Evolutionary conservation across 1,284 basidiomycete genomes (phyloP), one percentile per base, ranked within the genome.

Genomic region (Sporisorium exsertum): DNA sequence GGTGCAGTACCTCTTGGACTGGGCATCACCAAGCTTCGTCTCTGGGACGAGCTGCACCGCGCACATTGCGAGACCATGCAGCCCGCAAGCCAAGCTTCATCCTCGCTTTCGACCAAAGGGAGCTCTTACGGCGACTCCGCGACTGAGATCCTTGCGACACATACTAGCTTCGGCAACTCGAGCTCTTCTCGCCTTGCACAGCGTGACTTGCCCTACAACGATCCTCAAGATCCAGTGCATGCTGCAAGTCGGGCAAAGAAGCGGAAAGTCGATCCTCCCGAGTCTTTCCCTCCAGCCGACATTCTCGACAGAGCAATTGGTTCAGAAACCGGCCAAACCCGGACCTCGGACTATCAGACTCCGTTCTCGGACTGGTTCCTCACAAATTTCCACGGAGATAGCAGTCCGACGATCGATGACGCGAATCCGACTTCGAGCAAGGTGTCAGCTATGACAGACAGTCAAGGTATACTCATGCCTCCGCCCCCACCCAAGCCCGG

Each of bases 21-120:
- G n/a, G 70, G 70, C 35, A 72, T 72, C 57, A 67, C 70, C 16
- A 67, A 63, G 40, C 61, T 72, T 15, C 60, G 64, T n/a, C 70
- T 72, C 18, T 72, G 70, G 70, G 61, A 72, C 45, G 70, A 72
- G 45, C 49, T 72, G 0, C 64, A 72, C 26, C 59, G 57, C 18
- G 64, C 49, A 3, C 64, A 67, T 33, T 63, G 60, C 50, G 57
- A 64, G 18, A 40, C 24, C 9, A 15, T 57, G 22, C 59, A 35
- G 1, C 20, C 20, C 15, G 13, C 42, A 6, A 26, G 16, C 37
- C 51, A 51, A 1, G n/a, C 47, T 6, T 32, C 54, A 16, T 9
- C 6, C 29, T 37, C 45, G 13, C 6, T 49, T 7, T 26, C 29
- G 32, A 35, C 20, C 12, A 13, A 20, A 29, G 32, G 7, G 15